A percentile compares a stretch with the other conserved stretches of the same genome.
Conservation (phyloP, 768 basidiomycete genomes). For the Candolleomyces eurysporus region DNA sequence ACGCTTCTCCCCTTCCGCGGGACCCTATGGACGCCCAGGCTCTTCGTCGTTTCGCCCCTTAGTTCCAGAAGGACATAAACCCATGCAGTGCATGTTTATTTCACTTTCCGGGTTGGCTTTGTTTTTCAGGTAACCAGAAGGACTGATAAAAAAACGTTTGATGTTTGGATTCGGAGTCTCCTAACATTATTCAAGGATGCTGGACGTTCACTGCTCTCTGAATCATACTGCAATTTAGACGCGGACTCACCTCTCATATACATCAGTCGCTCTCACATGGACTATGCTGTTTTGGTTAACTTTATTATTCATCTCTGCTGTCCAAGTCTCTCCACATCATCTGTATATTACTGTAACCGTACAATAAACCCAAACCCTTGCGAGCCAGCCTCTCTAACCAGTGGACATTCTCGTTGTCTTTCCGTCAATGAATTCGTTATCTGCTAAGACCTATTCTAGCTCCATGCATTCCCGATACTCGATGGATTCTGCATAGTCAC, state of each 20-base stretch:
- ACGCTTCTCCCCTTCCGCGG: slow-evolving; percentile 50
- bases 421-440: background rate
- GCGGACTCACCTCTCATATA: background rate
- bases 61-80: background rate
- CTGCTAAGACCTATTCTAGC: background rate
- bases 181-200: slow-evolving; percentile 5
- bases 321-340: background rate
- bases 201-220: background rate
- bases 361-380: background rate
- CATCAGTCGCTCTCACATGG: slow-evolving; percentile 2
- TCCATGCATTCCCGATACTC: background rate
- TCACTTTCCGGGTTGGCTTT: background rate
- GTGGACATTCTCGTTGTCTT: too few species aligned
- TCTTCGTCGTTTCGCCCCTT: slow-evolving; percentile 53
- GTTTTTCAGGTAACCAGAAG: background rate
- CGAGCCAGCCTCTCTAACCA: too few species aligned
- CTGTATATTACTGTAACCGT: background rate
- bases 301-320: slow-evolving; percentile 3
- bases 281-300: slow-evolving; percentile 4
- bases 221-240: slow-evolving; percentile 3
- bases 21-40: slow-evolving; percentile 66
- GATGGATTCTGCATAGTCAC: background rate
- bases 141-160: background rate
- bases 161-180: background rate
- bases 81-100: background rate